phyloP scores from a whole-genome alignment of 345 rosid genomes.

The Kernera saxatilis region DNA sequence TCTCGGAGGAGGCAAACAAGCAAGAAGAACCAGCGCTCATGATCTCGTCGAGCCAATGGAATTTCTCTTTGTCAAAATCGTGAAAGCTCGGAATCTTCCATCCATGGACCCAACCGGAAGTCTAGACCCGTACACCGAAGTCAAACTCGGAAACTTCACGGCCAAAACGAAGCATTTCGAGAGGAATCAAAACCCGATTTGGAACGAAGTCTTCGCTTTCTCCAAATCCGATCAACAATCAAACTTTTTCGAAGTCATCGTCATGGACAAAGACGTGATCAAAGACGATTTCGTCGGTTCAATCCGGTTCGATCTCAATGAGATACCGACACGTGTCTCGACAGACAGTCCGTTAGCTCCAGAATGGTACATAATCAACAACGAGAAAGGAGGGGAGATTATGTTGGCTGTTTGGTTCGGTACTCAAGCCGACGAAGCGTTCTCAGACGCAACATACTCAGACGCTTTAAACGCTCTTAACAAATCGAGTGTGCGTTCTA shows the following conservation, averaged over 20 bases:
- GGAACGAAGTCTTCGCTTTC: slow-evolving; percentile 94
- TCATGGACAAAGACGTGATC: slow-evolving; percentile 71
- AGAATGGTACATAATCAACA: slow-evolving; percentile 79
- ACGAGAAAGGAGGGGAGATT: slow-evolving; percentile 65
- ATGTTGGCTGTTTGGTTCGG: slow-evolving; percentile 98
- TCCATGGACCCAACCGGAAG: slow-evolving; percentile 70
- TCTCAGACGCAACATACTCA: slow-evolving; percentile 83
- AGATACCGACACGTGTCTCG: slow-evolving; percentile 69
- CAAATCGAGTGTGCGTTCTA: slow-evolving; percentile 55
- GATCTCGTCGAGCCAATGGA: slow-evolving; percentile 95
- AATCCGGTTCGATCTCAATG: slow-evolving; percentile 55
- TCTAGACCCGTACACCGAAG: slow-evolving; percentile 76
- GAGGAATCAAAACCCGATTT: slow-evolving; percentile 72
- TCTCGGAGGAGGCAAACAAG: slow-evolving; percentile 72
- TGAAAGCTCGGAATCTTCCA: slow-evolving; percentile 84
- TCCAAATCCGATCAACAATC: slow-evolving; percentile 64
- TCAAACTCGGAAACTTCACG: slow-evolving; percentile 84
- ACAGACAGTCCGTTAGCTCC: slow-evolving; percentile 94
- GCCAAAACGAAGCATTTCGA: slow-evolving; percentile 64
- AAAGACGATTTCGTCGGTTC: slow-evolving; percentile 76
- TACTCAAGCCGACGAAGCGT: slow-evolving; percentile 95
- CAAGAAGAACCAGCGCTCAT: slow-evolving; percentile 48
- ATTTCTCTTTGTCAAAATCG: slow-evolving; percentile 74
- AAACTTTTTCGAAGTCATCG: slow-evolving; percentile 54
- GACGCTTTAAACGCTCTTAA: slow-evolving; percentile 60